Evolutionary conservation across 495 filamentous ascomycete species (phyloP).

Genomic region (Trichoderma orchidacearum): DNA sequence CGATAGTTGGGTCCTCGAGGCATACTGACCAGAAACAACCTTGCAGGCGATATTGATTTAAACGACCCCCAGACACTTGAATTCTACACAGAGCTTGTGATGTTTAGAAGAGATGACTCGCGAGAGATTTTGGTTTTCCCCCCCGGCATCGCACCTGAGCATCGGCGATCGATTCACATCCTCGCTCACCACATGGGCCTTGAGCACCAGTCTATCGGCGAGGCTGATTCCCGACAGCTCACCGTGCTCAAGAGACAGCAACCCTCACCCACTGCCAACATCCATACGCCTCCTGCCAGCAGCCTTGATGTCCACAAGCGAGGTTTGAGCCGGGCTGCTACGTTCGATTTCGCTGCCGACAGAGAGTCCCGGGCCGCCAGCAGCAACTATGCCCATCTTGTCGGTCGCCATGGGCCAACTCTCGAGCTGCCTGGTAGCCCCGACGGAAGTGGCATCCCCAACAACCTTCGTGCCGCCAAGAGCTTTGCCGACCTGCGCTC

Average conservation of each 20-base stretch:
- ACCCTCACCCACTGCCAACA: constrained; percentile 11
- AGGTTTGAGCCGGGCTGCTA: constrained; percentile 81
- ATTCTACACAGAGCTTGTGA: constrained; percentile 75
- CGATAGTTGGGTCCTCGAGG: neutral
- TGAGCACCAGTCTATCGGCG: constrained; percentile 76
- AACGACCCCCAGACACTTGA: constrained; percentile 80
- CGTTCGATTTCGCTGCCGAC: constrained; percentile 74
- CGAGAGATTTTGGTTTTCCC: constrained; percentile 80
- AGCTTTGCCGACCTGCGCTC: constrained; percentile 93
- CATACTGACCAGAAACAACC: neutral
- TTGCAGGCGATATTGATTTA: constrained; percentile 59
- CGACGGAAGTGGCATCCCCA: constrained; percentile 39
- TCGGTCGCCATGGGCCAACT: constrained; percentile 65
- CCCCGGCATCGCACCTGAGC: constrained; percentile 59
- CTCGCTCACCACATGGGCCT: constrained; percentile 91
- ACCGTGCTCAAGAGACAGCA: constrained; percentile 63
- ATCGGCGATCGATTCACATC: constrained; percentile 83
- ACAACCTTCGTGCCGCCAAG: constrained; percentile 86
- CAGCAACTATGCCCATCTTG: constrained; percentile 52
- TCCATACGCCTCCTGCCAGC: constrained; percentile 45
- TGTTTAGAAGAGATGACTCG: constrained; percentile 68
- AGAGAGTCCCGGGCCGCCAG: constrained; percentile 60
- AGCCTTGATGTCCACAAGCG: constrained; percentile 63
- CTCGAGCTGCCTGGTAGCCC: constrained; percentile 79
- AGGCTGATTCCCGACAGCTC: constrained; percentile 72